These are phyloP conservation scores for Rhodamnia rubescens DNA, from an alignment of 345 rosid genomes.

Conservation along the genomic window DNA sequence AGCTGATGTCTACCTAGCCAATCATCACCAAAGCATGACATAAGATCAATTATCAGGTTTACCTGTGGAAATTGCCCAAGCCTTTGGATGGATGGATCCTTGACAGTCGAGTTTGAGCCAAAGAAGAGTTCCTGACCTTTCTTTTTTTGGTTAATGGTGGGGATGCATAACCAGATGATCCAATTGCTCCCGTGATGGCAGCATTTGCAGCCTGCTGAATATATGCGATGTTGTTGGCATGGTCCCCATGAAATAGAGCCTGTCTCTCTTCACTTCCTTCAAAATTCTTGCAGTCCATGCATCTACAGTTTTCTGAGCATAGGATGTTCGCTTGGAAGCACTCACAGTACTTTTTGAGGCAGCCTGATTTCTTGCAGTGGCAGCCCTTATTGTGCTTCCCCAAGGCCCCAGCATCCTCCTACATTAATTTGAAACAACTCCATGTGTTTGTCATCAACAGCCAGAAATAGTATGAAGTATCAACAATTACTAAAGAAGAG, in stretches of 20 bases:
- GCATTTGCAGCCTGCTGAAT: conserved; percentile 99
- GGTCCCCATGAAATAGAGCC: conserved; percentile 87
- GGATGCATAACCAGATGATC: conserved; percentile 85
- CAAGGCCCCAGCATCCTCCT: conserved; percentile 80
- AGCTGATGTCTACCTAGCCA: not conserved
- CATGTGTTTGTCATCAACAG: not conserved
- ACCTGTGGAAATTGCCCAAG: conserved; percentile 69
- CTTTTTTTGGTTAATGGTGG: conserved; percentile 65
- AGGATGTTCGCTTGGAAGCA: conserved; percentile 97
- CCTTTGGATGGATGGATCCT: conserved; percentile 54
- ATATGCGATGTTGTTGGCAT: conserved; percentile 69
- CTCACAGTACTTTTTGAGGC: conserved; percentile 98
- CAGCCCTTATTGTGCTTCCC: conserved; percentile 99
- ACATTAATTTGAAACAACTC: conserved; percentile 3
- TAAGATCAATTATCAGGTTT: conserved; percentile 3
- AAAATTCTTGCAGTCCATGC: conserved; percentile 94
- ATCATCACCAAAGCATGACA: not conserved
- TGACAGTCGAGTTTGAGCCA: conserved; percentile 29
- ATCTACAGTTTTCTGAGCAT: conserved; percentile 94
- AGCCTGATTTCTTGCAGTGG: conserved; percentile 97
- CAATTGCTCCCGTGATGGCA: conserved; percentile 96
- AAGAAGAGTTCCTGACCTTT: conserved; percentile 74
- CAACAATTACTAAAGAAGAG: not conserved
- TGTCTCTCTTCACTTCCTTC: conserved; percentile 98
- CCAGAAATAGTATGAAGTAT: not conserved